These are phyloP conservation scores for Saccharomyces mikatae DNA, from an alignment of 805 yeast species.

Conservation along the genomic window DNA sequence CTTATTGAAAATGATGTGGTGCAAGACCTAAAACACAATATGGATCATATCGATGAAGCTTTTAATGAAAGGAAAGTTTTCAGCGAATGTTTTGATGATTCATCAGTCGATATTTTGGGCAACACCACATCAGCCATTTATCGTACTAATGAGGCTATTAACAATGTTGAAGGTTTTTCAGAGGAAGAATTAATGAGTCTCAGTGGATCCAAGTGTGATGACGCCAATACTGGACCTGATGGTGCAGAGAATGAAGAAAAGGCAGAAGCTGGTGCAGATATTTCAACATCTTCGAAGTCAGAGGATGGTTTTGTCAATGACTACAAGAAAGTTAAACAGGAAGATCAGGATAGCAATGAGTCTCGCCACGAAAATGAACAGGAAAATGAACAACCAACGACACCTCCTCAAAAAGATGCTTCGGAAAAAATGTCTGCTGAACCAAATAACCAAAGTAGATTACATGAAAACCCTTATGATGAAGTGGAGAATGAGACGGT, in stretches of 20 bases:
- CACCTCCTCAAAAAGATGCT: background rate
- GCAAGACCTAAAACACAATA: background rate
- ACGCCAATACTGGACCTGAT: background rate
- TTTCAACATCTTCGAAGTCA: background rate
- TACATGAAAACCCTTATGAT: background rate
- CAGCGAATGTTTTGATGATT: background rate
- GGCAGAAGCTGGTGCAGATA: background rate
- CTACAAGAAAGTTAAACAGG: background rate
- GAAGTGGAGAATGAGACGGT: background rate
- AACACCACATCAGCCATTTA: background rate
- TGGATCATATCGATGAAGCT: background rate
- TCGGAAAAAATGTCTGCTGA: background rate
- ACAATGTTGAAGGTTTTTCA: background rate
- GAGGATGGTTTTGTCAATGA: background rate
- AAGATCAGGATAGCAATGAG: background rate
- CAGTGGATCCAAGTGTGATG: background rate
- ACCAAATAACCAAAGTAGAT: background rate
- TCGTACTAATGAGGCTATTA: background rate
- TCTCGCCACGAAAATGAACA: background rate
- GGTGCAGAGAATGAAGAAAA: too few species aligned
- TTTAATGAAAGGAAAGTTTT: background rate
- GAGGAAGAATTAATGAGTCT: too few species aligned
- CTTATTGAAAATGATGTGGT: background rate
- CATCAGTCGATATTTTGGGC: background rate
- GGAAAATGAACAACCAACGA: background rate